Evolutionary conservation across 139 green algal species (phyloP).

Genomic region (Axilococcus clingmanii): DNA sequence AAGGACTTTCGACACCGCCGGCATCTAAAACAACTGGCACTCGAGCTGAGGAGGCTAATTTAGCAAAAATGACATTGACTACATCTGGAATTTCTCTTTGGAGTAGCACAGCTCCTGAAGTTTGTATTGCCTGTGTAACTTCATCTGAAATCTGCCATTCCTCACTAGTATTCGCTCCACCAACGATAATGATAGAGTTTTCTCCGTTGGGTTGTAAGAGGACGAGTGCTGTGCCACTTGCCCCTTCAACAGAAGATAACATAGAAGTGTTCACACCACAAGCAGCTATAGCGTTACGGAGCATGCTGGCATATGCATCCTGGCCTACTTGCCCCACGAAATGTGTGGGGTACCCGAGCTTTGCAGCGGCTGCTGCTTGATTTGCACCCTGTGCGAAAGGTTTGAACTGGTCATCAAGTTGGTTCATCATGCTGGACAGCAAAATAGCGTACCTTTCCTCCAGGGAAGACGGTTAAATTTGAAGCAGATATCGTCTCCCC

Average conservation of each 20-base stretch:
- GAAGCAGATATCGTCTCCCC: constrained; percentile 67
- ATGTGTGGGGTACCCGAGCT: constrained; percentile 57
- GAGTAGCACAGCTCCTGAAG: constrained; percentile 63
- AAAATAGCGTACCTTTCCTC: constrained; percentile 60
- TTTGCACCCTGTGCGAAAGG: constrained; percentile 64
- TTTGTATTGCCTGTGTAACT: constrained; percentile 4
- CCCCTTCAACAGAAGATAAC: constrained; percentile 39
- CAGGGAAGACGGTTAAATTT: constrained; percentile 52
- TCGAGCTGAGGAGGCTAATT: constrained; percentile 39
- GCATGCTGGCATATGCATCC: constrained; percentile 58
- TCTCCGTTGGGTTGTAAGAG: constrained; percentile 66
- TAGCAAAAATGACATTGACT: constrained; percentile 59
- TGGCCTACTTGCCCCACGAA: constrained; percentile 66
- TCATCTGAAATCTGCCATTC: constrained; percentile 37
- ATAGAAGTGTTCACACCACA: constrained; percentile 43
- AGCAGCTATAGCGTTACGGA: constrained; percentile 34
- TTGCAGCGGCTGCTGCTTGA: constrained; percentile 74
- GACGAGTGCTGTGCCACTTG: constrained; percentile 69
- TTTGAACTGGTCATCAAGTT: not conserved
- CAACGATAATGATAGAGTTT: constrained; percentile 85
- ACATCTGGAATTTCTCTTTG: constrained; percentile 77
- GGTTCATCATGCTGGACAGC: no score
- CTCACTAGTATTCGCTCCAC: constrained; percentile 59
- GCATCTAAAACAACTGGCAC: constrained; percentile 79
- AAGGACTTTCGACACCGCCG: constrained; percentile 59